Evolutionary conservation across 2,329 filamentous ascomycete genomes (phyloP), one percentile per base, ranked within the genome.

Genomic region (Botrytis sinoallii): DNA sequence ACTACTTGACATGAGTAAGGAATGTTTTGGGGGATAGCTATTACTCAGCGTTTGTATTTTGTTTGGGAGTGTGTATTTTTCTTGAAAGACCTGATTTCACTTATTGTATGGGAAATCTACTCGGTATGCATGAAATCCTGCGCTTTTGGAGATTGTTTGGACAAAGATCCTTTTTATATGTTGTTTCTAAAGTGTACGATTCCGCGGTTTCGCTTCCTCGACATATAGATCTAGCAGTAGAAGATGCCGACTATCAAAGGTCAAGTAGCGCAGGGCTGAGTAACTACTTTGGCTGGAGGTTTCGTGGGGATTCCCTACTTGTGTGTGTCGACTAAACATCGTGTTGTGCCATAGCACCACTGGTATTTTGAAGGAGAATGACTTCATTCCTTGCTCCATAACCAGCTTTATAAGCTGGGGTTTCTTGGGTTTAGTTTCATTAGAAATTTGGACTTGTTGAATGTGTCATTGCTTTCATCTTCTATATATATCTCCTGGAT

Each of bases 381-480:
- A n/a, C 35, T 38, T 40, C 2, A 25, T 40, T 25, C 2, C 22
- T 38, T 32, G 35, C 32, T 40, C n/a, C 5, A 0, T 40, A n/a
- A 7, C 0, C 2, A 14, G 59, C 6, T 61, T 6, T n/a, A 1
- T 8, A 8, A 9, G 25, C 9, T 61, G 12, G 7, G 1, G 12
- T 3, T 40, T n/a, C 22, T 61, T n/a, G 10, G 2, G 22, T 7
- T 61, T 61, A 40, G 1, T 40, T 25, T 2, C 20, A 25, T 22
- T 25, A 9, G 22, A 16, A n/a, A 25, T 8, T 38, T 9, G 5
- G 22, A 61, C 59, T 25, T 4, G 10, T 7, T 9, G 35, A n/a
- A 3, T 40, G 22, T 1, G 6, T 25, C 4, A 12, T 2, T 16
- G 3, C 3, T 9, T 61, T 35, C 22, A n/a, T 16, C 1, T 22